These are phyloP conservation scores for Chaetomidium leptoderma DNA, from an alignment of 495 filamentous ascomycete genomes.

Conservation along the genomic window DNA sequence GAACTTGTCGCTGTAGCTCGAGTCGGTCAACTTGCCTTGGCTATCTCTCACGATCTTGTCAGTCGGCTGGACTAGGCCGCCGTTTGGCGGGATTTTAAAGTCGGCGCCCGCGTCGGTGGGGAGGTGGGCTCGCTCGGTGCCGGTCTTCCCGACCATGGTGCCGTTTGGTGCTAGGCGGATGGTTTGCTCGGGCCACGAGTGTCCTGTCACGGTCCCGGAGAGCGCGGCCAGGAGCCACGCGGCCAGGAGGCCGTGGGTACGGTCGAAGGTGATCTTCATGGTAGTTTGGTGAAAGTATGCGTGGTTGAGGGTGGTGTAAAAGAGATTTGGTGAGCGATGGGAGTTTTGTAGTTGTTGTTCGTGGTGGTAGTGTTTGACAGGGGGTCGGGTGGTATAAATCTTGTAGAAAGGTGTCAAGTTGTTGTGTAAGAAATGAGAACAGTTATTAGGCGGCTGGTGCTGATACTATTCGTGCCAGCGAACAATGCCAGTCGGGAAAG, in stretches of 20 bases:
- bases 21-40: slow-evolving; percentile 41
- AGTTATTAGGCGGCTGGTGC: slow-evolving; percentile 20
- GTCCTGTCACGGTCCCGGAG: slow-evolving; percentile 44
- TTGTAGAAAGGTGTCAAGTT: not conserved
- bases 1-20: slow-evolving; percentile 48
- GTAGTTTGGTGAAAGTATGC: not conserved
- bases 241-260: slow-evolving; percentile 19
- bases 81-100: slow-evolving; percentile 52
- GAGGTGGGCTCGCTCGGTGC: too few species aligned
- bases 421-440: not conserved
- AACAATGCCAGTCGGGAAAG: slow-evolving; percentile 21
- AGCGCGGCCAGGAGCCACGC: slow-evolving; percentile 34
- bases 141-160: slow-evolving; percentile 58
- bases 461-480: slow-evolving; percentile 4
- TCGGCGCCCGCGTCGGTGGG: too few species aligned
- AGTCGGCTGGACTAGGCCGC: slow-evolving; percentile 28
- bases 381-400: not conserved
- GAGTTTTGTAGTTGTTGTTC: not conserved
- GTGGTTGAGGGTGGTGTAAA: not conserved
- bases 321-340: not conserved
- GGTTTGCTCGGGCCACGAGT: slow-evolving; percentile 77
- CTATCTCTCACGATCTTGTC: slow-evolving; percentile 40
- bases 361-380: not conserved
- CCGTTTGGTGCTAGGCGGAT: slow-evolving; percentile 67
- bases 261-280: slow-evolving; percentile 1